These are phyloP conservation scores for Aspergillus arachidicola DNA, from an alignment of 2,329 filamentous ascomycete species.

Conservation along the genomic window DNA sequence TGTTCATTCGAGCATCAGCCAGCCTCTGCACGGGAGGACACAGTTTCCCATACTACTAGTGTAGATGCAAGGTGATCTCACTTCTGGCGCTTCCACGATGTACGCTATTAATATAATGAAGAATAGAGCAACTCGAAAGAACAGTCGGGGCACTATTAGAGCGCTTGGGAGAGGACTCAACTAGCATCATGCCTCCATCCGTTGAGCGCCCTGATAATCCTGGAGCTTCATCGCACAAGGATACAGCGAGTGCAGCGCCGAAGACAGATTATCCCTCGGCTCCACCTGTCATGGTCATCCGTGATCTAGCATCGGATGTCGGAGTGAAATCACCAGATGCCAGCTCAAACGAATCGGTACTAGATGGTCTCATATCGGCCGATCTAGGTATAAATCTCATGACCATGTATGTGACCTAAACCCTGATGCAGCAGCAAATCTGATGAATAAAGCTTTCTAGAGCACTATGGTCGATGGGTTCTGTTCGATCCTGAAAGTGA, in stretches of 20 bases:
- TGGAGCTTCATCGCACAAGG: not conserved
- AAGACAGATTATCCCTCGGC: not conserved
- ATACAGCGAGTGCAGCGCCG: not conserved
- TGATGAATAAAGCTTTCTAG: slow-evolving; percentile 34
- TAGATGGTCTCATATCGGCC: slow-evolving; percentile 23
- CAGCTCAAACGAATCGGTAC: slow-evolving; percentile 11
- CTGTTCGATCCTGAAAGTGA: slow-evolving; percentile 34
- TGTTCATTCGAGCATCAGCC: slow-evolving; percentile 33
- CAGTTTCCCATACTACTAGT: no score
- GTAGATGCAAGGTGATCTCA: not conserved
- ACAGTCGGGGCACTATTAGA: slow-evolving; percentile 4
- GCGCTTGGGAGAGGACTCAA: not conserved
- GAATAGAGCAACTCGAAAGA: slow-evolving; percentile 2
- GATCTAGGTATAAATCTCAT: slow-evolving; percentile 11
- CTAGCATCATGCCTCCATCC: not conserved
- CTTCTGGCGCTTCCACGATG: no score
- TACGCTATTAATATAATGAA: not conserved
- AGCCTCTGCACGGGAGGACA: not conserved
- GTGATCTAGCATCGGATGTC: slow-evolving; percentile 10
- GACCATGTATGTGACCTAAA: not conserved
- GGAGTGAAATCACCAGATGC: slow-evolving; percentile 8
- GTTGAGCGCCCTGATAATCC: not conserved
- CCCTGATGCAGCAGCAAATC: no score
- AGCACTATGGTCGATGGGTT: slow-evolving; percentile 49
- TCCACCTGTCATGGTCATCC: slow-evolving; percentile 10